Conservation (phyloP, 2,329 filamentous ascomycete genomes). For the Apiospora pterosperma region DNA sequence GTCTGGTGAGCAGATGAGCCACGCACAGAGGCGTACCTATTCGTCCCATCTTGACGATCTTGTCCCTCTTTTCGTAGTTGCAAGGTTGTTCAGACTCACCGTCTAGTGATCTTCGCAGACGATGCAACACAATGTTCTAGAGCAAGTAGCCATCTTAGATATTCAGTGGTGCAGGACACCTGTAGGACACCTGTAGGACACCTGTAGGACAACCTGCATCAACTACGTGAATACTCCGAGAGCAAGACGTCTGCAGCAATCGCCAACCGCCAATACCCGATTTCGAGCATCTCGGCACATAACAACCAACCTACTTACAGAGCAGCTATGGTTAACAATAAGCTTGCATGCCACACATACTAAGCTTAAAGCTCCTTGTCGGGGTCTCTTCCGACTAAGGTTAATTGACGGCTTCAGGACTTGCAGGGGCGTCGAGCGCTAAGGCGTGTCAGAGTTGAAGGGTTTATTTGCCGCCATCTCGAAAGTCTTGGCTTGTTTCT, state of each 20-base stretch:
- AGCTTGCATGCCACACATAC: background rate
- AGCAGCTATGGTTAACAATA: background rate
- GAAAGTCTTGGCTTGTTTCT: background rate
- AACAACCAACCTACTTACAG: background rate
- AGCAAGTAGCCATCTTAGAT: background rate
- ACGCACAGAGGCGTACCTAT: background rate
- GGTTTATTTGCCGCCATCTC: background rate
- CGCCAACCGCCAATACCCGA: background rate
- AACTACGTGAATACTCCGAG: background rate
- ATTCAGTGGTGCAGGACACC: no score
- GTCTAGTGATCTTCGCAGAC: background rate
- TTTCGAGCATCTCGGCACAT: background rate
- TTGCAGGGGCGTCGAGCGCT: background rate
- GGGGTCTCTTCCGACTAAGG: background rate
- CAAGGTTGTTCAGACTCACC: background rate
- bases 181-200: no score
- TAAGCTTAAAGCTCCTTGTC: background rate
- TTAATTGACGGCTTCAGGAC: background rate
- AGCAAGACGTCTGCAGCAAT: background rate
- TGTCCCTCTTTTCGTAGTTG: background rate
- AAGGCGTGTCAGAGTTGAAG: background rate
- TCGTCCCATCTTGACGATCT: background rate
- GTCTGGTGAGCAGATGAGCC: background rate
- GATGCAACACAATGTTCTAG: background rate
- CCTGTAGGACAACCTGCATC: no score